Percentiles rank a stretch among this genome's conserved stretches.
Evolutionary conservation across 2,329 filamentous ascomycete species (phyloP).

Genomic region (Aspergillus aculeatus): DNA sequence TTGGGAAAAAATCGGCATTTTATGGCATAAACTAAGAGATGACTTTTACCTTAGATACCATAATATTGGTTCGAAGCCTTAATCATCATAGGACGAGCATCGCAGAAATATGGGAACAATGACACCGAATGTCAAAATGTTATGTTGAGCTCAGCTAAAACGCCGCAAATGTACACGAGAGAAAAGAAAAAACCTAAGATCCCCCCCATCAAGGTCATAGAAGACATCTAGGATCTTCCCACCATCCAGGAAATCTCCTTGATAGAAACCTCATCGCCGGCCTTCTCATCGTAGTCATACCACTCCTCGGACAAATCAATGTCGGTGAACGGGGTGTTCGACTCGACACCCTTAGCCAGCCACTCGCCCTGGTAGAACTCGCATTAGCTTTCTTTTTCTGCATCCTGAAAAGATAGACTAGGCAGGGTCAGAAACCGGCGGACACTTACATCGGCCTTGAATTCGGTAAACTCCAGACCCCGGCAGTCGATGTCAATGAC

Average conservation of each 20-base stretch:
- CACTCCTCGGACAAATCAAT: slow-evolving; percentile 90
- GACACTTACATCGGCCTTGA: slow-evolving; percentile 74
- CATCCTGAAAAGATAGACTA: no score
- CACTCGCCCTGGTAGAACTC: slow-evolving; percentile 70
- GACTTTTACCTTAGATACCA: no score
- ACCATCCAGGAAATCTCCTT: slow-evolving; percentile 88
- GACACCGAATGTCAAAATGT: background rate
- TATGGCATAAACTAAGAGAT: no score
- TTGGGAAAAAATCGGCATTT: background rate
- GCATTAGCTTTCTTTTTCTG: background rate
- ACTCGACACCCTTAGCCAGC: slow-evolving; percentile 78
- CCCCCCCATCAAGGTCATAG: background rate
- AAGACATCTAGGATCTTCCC: slow-evolving; percentile 58
- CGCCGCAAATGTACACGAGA: background rate
- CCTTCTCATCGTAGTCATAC: slow-evolving; percentile 98
- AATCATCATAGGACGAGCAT: background rate
- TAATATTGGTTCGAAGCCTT: no score
- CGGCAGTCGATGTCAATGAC: slow-evolving; percentile 92
- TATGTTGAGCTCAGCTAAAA: background rate
- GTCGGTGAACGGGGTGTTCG: slow-evolving; percentile 73
- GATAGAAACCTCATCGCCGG: slow-evolving; percentile 86
- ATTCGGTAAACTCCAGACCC: slow-evolving; percentile 87
- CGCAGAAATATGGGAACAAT: no score
- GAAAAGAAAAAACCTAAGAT: background rate
- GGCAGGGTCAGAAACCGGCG: background rate